These are phyloP conservation scores for Colletotrichum tropicale DNA, from an alignment of 2,329 filamentous ascomycete species.

Conservation along the genomic window DNA sequence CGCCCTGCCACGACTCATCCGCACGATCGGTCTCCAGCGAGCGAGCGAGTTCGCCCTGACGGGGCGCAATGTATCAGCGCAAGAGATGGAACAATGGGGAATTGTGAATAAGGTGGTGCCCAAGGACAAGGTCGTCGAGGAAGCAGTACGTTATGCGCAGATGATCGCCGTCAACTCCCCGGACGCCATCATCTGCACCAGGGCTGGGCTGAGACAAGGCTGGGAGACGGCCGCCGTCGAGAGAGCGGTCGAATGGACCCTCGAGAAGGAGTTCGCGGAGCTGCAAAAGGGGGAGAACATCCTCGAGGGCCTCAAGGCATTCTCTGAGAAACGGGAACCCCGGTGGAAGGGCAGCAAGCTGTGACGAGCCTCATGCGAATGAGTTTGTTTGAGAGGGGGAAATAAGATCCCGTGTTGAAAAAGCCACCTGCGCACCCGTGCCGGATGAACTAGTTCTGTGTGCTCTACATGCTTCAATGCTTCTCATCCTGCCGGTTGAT, in stretches of 20 bases:
- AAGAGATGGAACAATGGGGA: constrained; percentile 27
- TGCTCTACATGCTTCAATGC: background rate
- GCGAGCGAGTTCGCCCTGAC: constrained; percentile 29
- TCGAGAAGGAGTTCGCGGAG: constrained; percentile 33
- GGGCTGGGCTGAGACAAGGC: constrained; percentile 38
- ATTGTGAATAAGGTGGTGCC: constrained; percentile 24
- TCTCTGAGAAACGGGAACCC: constrained; percentile 31
- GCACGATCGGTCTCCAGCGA: constrained; percentile 33
- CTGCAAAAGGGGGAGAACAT: constrained; percentile 33
- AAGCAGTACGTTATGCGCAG: constrained; percentile 21
- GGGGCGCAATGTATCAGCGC: constrained; percentile 23
- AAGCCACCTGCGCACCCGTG: background rate
- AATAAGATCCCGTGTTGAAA: background rate
- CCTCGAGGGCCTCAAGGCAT: constrained; percentile 30
- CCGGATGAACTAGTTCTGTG: background rate
- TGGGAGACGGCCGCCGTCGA: constrained; percentile 47
- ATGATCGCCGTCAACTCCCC: constrained; percentile 26
- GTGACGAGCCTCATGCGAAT: constrained; percentile 1
- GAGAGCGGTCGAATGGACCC: constrained; percentile 29
- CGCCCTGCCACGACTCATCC: constrained; percentile 54
- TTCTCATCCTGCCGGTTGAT: background rate
- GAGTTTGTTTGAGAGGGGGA: background rate
- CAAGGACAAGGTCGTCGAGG: constrained; percentile 17
- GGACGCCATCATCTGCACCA: constrained; percentile 44
- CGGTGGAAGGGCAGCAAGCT: constrained; percentile 30